phyloP scores from a whole-genome alignment of 192 early-diverging fungal species.

The Linnemannia exigua region DNA sequence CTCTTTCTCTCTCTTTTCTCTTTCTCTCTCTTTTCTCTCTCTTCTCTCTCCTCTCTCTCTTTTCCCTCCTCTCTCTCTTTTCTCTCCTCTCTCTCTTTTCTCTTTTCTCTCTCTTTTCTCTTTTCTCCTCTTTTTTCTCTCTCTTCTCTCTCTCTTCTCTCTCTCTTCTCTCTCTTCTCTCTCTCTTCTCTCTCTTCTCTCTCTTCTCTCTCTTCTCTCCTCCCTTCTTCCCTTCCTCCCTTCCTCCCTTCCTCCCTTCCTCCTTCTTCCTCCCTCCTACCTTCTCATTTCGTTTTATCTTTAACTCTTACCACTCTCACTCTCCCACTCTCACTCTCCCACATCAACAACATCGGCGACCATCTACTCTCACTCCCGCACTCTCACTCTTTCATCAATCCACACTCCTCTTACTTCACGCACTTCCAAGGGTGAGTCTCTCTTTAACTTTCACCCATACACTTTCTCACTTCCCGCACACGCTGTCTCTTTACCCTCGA shows the following conservation, averaged over 20 bases:
- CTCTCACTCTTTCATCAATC: too few species aligned
- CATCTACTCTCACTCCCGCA: too few species aligned
- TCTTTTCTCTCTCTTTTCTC: neutral
- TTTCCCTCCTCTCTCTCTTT: neutral
- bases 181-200: conserved; percentile 10
- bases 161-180: conserved; percentile 3
- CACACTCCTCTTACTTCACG: too few species aligned
- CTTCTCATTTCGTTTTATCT: too few species aligned
- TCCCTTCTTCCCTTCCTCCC: neutral
- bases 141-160: neutral
- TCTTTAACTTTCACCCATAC: too few species aligned
- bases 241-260: neutral
- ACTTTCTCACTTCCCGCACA: too few species aligned
- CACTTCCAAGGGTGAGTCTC: too few species aligned
- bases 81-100: neutral
- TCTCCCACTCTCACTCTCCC: too few species aligned
- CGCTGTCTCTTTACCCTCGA: too few species aligned
- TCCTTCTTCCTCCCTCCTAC: neutral
- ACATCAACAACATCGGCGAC: too few species aligned
- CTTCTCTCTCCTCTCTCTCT: neutral
- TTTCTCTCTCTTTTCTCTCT: neutral
- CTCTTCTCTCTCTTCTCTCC: neutral
- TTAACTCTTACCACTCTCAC: too few species aligned
- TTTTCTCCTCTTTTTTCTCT: neutral
- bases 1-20: too few species aligned